Evolutionary conservation across 176 grass and related monocot genomes (phyloP).

Genomic region (Miscanthus lutarioriparius): DNA sequence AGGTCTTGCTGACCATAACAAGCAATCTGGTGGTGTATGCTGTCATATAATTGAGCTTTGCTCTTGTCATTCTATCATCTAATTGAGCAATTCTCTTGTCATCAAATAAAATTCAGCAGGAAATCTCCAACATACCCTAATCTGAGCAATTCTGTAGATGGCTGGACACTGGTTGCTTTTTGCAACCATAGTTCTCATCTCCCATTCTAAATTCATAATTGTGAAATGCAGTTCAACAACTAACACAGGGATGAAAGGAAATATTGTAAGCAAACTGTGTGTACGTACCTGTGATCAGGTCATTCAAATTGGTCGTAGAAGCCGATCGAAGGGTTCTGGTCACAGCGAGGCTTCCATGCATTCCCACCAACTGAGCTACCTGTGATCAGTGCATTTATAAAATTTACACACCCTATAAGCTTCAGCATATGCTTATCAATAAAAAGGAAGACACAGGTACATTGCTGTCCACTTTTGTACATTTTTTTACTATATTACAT

Average conservation of each 20-base stretch:
- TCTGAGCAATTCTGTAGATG: neutral
- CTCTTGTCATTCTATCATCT: too few relatives aligned
- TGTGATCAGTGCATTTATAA: neutral
- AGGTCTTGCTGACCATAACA: too few relatives aligned
- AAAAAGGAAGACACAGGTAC: neutral
- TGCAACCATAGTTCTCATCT: neutral
- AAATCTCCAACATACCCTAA: constrained; percentile 39
- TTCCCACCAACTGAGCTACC: constrained; percentile 85
- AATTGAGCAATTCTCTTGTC: too few relatives aligned
- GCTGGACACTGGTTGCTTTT: neutral
- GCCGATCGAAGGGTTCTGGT: constrained; percentile 67
- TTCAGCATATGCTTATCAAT: neutral
- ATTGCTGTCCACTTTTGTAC: neutral
- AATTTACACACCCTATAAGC: neutral
- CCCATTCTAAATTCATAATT: constrained; percentile 5
- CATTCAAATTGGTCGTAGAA: constrained; percentile 82
- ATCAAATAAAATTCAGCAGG: too few relatives aligned
- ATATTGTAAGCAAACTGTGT: neutral
- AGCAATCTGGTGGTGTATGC: too few relatives aligned
- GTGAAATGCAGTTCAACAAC: constrained; percentile 1
- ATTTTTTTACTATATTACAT: constrained; percentile 21
- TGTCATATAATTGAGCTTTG: too few relatives aligned
- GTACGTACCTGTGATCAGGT: constrained; percentile 33
- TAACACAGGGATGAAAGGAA: neutral
- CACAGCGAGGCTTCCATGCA: constrained; percentile 66